phyloP scores from a whole-genome alignment of 345 rosid species.

The Carallia brachiata region DNA sequence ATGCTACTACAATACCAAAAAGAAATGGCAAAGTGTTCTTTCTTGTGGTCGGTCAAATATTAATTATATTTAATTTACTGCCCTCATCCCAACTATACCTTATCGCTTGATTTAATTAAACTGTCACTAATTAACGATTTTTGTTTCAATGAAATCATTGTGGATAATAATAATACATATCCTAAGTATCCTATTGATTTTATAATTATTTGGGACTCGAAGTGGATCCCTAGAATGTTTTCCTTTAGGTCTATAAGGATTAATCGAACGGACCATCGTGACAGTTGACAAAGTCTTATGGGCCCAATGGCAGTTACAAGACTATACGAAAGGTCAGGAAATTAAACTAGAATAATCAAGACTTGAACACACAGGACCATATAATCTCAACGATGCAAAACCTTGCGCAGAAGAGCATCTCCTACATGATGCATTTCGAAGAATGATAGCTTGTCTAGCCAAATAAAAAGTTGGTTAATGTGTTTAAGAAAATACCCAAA shows the following conservation, averaged over 20 bases:
- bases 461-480: not conserved
- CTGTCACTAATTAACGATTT: not conserved
- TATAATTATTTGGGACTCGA: not conserved
- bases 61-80: not conserved
- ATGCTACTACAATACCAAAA: conserved; percentile 15
- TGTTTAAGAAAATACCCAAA: no score
- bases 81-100: conserved; percentile 13
- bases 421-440: no score
- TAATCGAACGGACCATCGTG: no score
- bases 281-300: no score
- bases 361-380: no score
- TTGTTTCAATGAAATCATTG: not conserved
- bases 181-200: not conserved
- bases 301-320: no score
- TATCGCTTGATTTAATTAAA: not conserved
- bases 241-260: no score
- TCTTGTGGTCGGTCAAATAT: conserved; percentile 35
- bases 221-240: not conserved
- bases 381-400: not conserved
- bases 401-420: no score
- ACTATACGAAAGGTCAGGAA: no score
- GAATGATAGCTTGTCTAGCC: not conserved
- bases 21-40: conserved; percentile 21
- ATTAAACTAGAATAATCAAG: no score
- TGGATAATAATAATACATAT: not conserved